Base-by-base conservation (phyloP, 2,329 filamentous ascomycete genomes). In the Aspergillus nomiae region DNA sequence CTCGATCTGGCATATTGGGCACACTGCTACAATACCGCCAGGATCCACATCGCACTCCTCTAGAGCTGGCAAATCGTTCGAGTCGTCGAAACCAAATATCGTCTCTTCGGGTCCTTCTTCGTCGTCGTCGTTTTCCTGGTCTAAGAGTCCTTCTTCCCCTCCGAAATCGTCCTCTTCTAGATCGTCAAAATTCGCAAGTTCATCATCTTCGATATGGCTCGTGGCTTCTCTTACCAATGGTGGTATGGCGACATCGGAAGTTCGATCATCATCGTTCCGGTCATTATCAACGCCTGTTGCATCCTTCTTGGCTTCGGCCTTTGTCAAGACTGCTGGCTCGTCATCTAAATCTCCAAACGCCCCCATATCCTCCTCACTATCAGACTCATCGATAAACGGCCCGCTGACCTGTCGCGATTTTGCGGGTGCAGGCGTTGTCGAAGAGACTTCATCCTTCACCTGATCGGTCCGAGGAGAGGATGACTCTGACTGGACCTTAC, bases 1-100 rank as follows among this genome's bases (percentile, higher is more conserved):
- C 66, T 79, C 87, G 1, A 82, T 82, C 69, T 85, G 86, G 76
- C 95, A 98, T 32, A 98, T 89, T 1, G 94, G 94, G 75, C 94
- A 98, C 28, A 77, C 74, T 2, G 80, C 71, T 7, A 71, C 71
- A 48, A 32, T 68, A 48, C 48, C 69, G 53, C 36, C 67, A 56
- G 56, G 60, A 32, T 58, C 62, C 41, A 68, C 68, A 54, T 63
- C 60, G 60, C 61, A 64, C 65, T 66, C 62, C 57, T 65, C 67
- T 48, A 62, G 28, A 34, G 56, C 63, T n/a, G 54, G 50, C 54
- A 38, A 58, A 28, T 71, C 67, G n/a, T 74, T 60, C 5, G 66
- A 68, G n/a, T 77, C 63, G n/a, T 63, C 65, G 21, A 71, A 61
- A 16, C 70, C 66, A 26, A 66, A 72, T 19, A 24, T 21, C 38